Percentiles rank a stretch among this genome's conserved stretches.
These are phyloP conservation scores for Umbelopsis ramanniana DNA, from an alignment of 192 early-diverging fungal species.

Conservation along the genomic window DNA sequence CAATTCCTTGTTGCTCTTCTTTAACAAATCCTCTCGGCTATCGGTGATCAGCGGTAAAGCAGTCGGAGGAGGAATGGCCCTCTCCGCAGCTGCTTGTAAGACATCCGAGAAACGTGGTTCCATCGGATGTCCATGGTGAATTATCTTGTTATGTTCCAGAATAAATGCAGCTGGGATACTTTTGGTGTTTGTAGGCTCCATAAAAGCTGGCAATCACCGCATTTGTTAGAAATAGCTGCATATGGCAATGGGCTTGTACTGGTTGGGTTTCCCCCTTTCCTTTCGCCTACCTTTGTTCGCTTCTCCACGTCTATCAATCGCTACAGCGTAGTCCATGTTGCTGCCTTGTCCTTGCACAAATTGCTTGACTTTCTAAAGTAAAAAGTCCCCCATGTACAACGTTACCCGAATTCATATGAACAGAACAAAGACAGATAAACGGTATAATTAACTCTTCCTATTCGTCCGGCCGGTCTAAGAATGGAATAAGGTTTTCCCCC, in stretches of 20 bases:
- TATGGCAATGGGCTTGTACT: not conserved
- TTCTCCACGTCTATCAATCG: conserved; percentile 42
- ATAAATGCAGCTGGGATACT: conserved; percentile 60
- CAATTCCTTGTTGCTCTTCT: conserved; percentile 52
- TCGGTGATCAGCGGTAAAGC: conserved; percentile 52
- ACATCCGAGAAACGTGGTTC: conserved; percentile 44
- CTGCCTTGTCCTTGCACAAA: conserved; percentile 48
- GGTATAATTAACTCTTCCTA: too few relatives aligned
- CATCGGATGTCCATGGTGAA: conserved; percentile 57
- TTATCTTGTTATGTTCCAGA: conserved; percentile 49
- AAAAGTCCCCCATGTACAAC: not conserved
- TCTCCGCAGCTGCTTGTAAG: conserved; percentile 33
- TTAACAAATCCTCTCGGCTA: conserved; percentile 51
- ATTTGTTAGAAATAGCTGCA: conserved; percentile 6
- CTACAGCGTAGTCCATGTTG: conserved; percentile 60
- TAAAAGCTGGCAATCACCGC: conserved; percentile 35
- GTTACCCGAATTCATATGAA: not conserved
- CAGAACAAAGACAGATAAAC: not conserved
- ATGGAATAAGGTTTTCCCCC: not conserved
- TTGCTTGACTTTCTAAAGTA: conserved; percentile 45
- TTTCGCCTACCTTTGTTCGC: conserved; percentile 25
- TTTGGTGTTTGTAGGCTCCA: conserved; percentile 47
- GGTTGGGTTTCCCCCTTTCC: not conserved
- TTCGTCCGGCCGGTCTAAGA: not conserved
- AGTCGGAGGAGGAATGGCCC: conserved; percentile 36